Conservation (phyloP, 2,329 filamentous ascomycete species). For the Botrytis medusae region DNA sequence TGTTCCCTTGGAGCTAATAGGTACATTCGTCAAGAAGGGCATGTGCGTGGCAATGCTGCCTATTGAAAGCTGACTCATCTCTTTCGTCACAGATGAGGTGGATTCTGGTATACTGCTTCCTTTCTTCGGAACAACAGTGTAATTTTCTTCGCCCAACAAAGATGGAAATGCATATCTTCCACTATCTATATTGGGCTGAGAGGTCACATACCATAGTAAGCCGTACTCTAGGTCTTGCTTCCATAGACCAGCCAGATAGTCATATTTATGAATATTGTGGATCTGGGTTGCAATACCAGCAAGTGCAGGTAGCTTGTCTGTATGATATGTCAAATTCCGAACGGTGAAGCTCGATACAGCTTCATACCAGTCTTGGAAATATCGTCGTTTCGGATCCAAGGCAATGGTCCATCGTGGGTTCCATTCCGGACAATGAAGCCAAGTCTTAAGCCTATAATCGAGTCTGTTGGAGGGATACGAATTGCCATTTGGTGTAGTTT, state of each 20-base stretch:
- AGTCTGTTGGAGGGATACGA: not conserved
- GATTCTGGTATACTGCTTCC: not conserved
- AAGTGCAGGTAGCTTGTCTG: not conserved
- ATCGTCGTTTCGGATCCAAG: not conserved
- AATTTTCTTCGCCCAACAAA: not conserved
- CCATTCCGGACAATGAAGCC: not conserved
- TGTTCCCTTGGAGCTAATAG: not conserved
- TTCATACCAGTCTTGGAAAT: not conserved
- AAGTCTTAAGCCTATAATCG: not conserved
- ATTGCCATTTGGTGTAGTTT: not conserved
- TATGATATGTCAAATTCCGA: not conserved
- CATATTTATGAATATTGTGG: not conserved
- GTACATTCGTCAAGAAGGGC: not conserved
- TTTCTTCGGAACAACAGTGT: not conserved
- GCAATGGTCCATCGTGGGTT: not conserved
- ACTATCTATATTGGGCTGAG: not conserved
- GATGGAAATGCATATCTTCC: not conserved
- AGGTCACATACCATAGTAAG: not conserved
- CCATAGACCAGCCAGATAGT: not conserved
- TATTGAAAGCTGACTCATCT: not conserved
- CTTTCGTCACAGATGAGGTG: not conserved
- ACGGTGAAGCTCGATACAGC: not conserved
- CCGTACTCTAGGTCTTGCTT: not conserved
- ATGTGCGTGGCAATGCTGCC: not conserved
- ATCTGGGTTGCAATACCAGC: not conserved